phyloP scores from a whole-genome alignment of 2,329 filamentous ascomycete genomes.

The Hypoxylon sp. region DNA sequence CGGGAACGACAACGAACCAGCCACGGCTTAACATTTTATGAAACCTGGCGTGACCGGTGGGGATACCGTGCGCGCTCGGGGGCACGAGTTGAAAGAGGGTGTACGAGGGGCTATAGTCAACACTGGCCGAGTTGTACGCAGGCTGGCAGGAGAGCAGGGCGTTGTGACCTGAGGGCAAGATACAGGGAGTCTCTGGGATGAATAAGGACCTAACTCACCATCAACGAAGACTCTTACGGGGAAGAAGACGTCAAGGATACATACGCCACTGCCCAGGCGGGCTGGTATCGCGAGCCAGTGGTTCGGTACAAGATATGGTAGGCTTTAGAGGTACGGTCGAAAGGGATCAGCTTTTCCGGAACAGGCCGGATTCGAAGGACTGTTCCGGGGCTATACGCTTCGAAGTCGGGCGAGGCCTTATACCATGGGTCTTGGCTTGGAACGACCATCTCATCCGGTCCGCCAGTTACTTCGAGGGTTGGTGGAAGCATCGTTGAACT shows the following conservation, averaged over 20 bases:
- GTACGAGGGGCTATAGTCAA: constrained; percentile 56
- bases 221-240: not conserved
- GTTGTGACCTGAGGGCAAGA: constrained; percentile 24
- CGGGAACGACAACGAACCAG: constrained; percentile 62
- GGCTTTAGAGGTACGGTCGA: constrained; percentile 34
- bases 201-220: constrained; percentile 47
- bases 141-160: constrained; percentile 57
- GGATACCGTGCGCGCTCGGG: constrained; percentile 32
- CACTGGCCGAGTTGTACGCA: constrained; percentile 53
- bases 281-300: constrained; percentile 51
- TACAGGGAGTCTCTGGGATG: constrained; percentile 32
- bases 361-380: constrained; percentile 50
- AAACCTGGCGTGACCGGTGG: constrained; percentile 45
- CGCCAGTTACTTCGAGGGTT: not conserved
- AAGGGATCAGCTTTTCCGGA: constrained; percentile 38
- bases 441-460: not conserved
- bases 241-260: not conserved
- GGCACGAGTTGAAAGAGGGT: constrained; percentile 28
- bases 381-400: constrained; percentile 47
- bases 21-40: constrained; percentile 56
- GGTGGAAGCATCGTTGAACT: not conserved
- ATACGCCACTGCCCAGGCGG: constrained; percentile 55
- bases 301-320: constrained; percentile 57
- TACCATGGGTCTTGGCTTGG: constrained; percentile 52
- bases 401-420: constrained; percentile 49